phyloP scores from a whole-genome alignment of 345 rosid genomes.

The Stellera chamaejasme region DNA sequence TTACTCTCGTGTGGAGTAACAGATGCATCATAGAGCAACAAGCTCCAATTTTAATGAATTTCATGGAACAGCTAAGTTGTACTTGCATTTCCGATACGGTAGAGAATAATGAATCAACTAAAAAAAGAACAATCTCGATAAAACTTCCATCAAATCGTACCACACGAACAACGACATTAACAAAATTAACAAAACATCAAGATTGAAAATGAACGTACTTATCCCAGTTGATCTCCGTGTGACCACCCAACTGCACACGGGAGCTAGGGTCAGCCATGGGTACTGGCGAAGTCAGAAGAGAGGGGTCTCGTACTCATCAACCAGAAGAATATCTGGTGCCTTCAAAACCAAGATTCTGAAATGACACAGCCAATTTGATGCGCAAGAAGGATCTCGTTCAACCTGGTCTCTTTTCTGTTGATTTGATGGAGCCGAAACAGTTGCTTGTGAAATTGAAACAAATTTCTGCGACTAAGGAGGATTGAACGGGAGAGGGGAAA shows the following conservation, averaged over 20 bases:
- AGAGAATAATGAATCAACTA: too few relatives aligned
- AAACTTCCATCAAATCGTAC: too few relatives aligned
- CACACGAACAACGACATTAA: too few relatives aligned
- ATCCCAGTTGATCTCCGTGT: constrained; percentile 96
- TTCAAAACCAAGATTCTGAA: not conserved
- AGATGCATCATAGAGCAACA: too few relatives aligned
- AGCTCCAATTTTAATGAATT: too few relatives aligned
- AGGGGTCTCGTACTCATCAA: not conserved
- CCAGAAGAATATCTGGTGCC: not conserved
- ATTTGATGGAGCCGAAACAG: constrained; percentile 9
- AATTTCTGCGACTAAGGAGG: not conserved
- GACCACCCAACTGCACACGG: constrained; percentile 51
- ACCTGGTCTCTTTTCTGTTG: not conserved
- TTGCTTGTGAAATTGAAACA: not conserved
- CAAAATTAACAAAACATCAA: not conserved
- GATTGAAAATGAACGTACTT: constrained; percentile 39
- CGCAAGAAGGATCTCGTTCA: not conserved
- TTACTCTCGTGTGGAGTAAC: too few relatives aligned
- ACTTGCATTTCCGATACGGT: too few relatives aligned
- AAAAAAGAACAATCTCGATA: too few relatives aligned
- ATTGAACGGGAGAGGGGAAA: not conserved
- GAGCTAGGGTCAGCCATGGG: constrained; percentile 48
- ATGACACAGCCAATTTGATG: not conserved
- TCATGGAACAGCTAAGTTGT: too few relatives aligned
- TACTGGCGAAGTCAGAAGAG: not conserved